phyloP scores from a whole-genome alignment of 371 early-diverging fungal genomes.

The Syncephalastrum monosporum region DNA sequence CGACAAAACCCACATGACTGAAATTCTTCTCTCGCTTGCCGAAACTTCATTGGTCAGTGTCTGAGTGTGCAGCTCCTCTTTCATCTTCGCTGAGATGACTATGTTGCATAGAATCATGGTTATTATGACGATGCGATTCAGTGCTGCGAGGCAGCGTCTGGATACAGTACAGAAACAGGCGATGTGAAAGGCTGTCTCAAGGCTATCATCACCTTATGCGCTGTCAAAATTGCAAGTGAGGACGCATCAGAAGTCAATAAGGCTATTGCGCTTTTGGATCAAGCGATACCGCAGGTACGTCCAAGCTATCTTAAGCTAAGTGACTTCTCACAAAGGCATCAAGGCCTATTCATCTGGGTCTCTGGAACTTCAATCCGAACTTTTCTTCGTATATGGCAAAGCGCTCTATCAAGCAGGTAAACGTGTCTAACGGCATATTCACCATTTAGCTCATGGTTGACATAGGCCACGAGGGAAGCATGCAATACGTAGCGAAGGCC shows the following conservation, averaged over 20 bases:
- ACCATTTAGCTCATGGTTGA: too few relatives aligned
- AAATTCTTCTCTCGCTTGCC: background rate
- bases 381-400: constrained; percentile 17
- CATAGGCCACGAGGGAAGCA: too few relatives aligned
- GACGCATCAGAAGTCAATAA: constrained; percentile 17
- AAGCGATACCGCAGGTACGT: constrained; percentile 1
- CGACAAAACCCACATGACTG: background rate
- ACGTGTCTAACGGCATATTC: too few relatives aligned
- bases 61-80: background rate
- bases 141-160: constrained; percentile 18
- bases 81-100: background rate
- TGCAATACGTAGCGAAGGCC: too few relatives aligned
- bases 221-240: constrained; percentile 18
- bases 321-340: constrained; percentile 16
- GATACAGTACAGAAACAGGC: background rate
- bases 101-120: constrained; percentile 13
- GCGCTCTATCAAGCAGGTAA: constrained; percentile 3
- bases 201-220: background rate
- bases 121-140: constrained; percentile 14
- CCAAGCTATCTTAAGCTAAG: constrained; percentile 11
- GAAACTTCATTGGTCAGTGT: background rate
- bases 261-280: constrained; percentile 13
- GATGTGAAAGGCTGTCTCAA: too few relatives aligned
- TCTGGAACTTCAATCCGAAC: constrained; percentile 14
- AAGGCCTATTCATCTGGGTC: constrained; percentile 23